Evolutionary conservation across 2,329 filamentous ascomycete species (phyloP), one percentile per base, ranked within the genome.

Genomic region (Trichoderma pleuroti): DNA sequence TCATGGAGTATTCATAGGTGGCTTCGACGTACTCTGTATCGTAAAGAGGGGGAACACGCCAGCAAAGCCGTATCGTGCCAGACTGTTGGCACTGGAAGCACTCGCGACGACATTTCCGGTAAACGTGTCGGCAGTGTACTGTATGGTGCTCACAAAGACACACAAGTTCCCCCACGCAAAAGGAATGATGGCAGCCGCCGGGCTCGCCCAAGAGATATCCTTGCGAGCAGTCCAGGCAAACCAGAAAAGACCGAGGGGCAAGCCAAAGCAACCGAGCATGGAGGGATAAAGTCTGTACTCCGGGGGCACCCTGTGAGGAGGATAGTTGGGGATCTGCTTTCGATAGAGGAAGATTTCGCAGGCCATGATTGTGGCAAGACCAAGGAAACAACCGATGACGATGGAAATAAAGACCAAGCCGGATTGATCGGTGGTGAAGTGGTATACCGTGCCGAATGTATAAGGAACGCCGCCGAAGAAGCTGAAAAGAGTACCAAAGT

Each of bases 131-230:
- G 85, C 80, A 1, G 84, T 81, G 74, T 89, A 90, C 74, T 82
- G 83, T 16, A 84, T 80, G 4, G 83, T 81, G 68, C 83, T 82
- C 72, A 89, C 83, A 74, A 90, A 90, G 2, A 91, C 80, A 71
- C 84, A 87, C 1, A 90, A 77, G 73, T 89, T 90, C 1, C 88
- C 88, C 83, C 86, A 88, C 0, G 86, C 86, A 74, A 90, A 90
- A 0, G 85, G 81, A 3, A 88, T 79, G 9, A 87, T 85, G 5
- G 86, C 84, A 0, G 85, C 77, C 0, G 84, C 82, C 0, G 86
- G 83, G 26, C 83, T 83, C 0, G 82, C 84, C 86, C 87, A 89
- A 4, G 83, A 82, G 1, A 85, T 76, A 8, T 80, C 80, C 1
- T 73, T 70, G 5, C 81, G 77, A 0, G 86, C 84, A 1, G 85